Evolutionary conservation across 495 filamentous ascomycete genomes (phyloP), one percentile per base, ranked within the genome.

Genomic region (Lineolata rhizophorae): DNA sequence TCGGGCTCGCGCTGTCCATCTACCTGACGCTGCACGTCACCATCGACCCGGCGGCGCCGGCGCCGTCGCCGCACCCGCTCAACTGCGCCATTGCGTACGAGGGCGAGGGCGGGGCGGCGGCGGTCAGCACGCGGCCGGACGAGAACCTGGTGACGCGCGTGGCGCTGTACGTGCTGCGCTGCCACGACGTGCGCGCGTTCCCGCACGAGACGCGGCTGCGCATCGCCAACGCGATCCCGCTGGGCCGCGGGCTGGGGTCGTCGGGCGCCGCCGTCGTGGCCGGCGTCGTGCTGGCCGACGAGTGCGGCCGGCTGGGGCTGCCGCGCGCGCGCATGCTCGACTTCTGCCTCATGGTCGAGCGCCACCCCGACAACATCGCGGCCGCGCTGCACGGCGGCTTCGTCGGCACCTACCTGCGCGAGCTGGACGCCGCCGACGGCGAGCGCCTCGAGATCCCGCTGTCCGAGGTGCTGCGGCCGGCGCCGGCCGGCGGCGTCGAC

Each of bases 321-420:
- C 69, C 65, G 25, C 79, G 81, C 41, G 76, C 76, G 22, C 64
- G 87, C 9, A 62, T 97, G 50, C 69, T 95, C 45, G 87, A 95
- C 52, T 97, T 76, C 46, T 93, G 82, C 45, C 56, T 97, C 36
- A 93, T 95, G 84, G 83, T 44, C 65, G 85, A 95, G 53, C 72
- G 85, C 18, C 87, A 97, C 54, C 87, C 87, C 3, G 87, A 97
- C 56, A 95, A 97, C 43, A 79, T 97, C 20, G 90, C 80, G 37
- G 87, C 87, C 0, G 82, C 85, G 1, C 64, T 93, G 18, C 93
- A 83, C 47, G 87, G 87, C 28, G 87, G 87, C n/a, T 93, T 97
- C 46, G 78, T 94, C 11, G 87, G 87, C 18, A 90, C 82, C 5
- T 94, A 94, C 41, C 63, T 94, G 28, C 90, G 82, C 52, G 82